Conservation (phyloP, 2,329 filamentous ascomycete genomes). For the Trichoderma sp. region DNA sequence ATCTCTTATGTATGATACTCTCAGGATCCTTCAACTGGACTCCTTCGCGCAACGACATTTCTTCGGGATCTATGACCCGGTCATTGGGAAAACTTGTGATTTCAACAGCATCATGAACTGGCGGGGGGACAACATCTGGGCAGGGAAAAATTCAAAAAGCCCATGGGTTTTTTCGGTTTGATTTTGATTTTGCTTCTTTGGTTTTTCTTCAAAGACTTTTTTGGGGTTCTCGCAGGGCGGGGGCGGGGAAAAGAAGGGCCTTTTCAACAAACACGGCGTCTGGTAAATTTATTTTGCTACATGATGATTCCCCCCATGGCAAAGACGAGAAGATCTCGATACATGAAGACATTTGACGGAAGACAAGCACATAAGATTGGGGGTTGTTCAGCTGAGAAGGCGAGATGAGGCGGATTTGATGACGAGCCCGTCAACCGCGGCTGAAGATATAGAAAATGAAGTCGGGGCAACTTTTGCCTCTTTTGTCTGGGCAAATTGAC, state of each 20-base stretch:
- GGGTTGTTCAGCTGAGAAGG: constrained; percentile 7
- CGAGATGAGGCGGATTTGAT: constrained; percentile 18
- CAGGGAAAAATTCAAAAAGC: constrained; percentile 38
- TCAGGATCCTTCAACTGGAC: constrained; percentile 46
- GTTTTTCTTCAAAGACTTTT: constrained; percentile 28
- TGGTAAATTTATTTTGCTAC: constrained; percentile 39
- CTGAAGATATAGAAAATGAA: constrained; percentile 33
- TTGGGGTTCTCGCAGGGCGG: constrained; percentile 36
- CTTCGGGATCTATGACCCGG: constrained; percentile 38
- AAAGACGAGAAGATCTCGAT: constrained; percentile 32
- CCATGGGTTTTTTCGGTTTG: constrained; percentile 32
- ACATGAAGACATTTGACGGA: constrained; percentile 1
- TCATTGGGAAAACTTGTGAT: constrained; percentile 45
- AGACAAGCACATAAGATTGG: not conserved
- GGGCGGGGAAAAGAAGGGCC: constrained; percentile 43
- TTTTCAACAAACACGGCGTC: constrained; percentile 48
- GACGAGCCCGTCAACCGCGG: constrained; percentile 50
- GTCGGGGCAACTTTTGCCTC: constrained; percentile 19
- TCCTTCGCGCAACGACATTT: constrained; percentile 43
- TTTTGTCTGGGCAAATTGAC: constrained; percentile 8
- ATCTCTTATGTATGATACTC: constrained; percentile 38
- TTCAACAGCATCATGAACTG: constrained; percentile 51
- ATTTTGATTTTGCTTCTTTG: not conserved
- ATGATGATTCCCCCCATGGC: constrained; percentile 43
- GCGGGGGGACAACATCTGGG: constrained; percentile 43